A percentile compares a stretch with the other conserved stretches of the same genome.
Evolutionary conservation across 2,329 filamentous ascomycete species (phyloP).

Genomic region (Teratosphaeria pseudoeucalypti): DNA sequence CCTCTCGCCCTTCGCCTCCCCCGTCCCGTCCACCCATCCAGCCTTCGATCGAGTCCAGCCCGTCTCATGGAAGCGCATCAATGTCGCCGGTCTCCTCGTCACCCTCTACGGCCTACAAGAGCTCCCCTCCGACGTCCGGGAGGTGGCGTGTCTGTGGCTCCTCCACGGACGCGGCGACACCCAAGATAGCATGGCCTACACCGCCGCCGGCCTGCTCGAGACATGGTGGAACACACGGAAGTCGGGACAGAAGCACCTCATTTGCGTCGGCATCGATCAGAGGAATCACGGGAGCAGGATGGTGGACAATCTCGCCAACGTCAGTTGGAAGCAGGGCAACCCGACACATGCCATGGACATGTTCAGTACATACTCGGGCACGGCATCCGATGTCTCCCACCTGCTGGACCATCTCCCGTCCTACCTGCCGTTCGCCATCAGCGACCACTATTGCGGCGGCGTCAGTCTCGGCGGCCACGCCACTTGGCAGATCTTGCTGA

Average conservation of each 20-base stretch:
- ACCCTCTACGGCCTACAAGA: constrained; percentile 75
- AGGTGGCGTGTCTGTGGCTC: constrained; percentile 78
- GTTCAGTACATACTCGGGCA: constrained; percentile 66
- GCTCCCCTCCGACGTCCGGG: constrained; percentile 41
- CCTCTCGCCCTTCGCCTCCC: constrained; percentile 23
- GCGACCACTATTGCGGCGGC: constrained; percentile 64
- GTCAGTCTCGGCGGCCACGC: constrained; percentile 81
- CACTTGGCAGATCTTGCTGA: constrained; percentile 72
- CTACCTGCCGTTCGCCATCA: constrained; percentile 48
- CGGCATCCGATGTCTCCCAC: constrained; percentile 61
- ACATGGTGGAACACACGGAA: constrained; percentile 50
- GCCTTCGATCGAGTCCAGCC: constrained; percentile 20
- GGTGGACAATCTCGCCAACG: constrained; percentile 58
- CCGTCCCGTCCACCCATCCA: constrained; percentile 19
- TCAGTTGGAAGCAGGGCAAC: constrained; percentile 72
- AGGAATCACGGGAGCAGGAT: constrained; percentile 76
- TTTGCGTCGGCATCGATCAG: constrained; percentile 83
- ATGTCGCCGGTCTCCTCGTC: constrained; percentile 67
- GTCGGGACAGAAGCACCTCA: constrained; percentile 46
- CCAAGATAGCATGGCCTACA: constrained; percentile 62
- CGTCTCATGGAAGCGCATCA: constrained; percentile 56
- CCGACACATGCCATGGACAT: constrained; percentile 80
- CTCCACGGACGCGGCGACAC: constrained; percentile 67
- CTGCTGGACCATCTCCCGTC: constrained; percentile 70
- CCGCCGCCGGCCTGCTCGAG: constrained; percentile 59